These are phyloP conservation scores for Teunomyces lycoperdinae DNA, from an alignment of 805 yeast species.

Conservation along the genomic window DNA sequence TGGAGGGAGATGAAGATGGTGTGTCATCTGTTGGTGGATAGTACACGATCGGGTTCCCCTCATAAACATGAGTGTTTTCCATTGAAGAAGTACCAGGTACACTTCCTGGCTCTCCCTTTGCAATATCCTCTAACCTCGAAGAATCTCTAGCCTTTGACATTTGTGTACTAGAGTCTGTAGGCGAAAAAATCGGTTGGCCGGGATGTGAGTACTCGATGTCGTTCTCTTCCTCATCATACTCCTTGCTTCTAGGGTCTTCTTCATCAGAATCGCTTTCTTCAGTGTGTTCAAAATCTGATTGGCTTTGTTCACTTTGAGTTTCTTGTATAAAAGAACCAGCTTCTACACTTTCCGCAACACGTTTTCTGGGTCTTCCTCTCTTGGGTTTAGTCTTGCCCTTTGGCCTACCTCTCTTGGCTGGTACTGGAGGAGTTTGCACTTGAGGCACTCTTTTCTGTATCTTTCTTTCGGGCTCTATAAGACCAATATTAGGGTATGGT, in stretches of 20 bases:
- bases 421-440: neutral
- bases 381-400: constrained; percentile 2
- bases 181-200: neutral
- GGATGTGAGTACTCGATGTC: neutral
- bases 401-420: constrained; percentile 1
- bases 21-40: neutral
- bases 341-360: constrained; percentile 7
- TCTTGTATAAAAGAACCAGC: constrained; percentile 4
- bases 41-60: neutral
- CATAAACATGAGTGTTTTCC: neutral
- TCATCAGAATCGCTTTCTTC: constrained; percentile 6
- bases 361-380: constrained; percentile 3
- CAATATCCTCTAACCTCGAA: no score
- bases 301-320: constrained; percentile 5
- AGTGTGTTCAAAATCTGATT: constrained; percentile 6
- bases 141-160: neutral
- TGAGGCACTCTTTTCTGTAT: neutral
- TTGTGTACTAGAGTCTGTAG: neutral
- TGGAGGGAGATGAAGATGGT: neutral
- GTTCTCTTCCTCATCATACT: constrained; percentile 5
- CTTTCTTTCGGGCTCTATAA: constrained; percentile 16
- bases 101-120: no score
- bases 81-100: neutral
- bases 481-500: constrained; percentile 37
- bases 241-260: constrained; percentile 9